Conservation (phyloP, 805 yeast species). For the Pichia rugopelliculosa region DNA sequence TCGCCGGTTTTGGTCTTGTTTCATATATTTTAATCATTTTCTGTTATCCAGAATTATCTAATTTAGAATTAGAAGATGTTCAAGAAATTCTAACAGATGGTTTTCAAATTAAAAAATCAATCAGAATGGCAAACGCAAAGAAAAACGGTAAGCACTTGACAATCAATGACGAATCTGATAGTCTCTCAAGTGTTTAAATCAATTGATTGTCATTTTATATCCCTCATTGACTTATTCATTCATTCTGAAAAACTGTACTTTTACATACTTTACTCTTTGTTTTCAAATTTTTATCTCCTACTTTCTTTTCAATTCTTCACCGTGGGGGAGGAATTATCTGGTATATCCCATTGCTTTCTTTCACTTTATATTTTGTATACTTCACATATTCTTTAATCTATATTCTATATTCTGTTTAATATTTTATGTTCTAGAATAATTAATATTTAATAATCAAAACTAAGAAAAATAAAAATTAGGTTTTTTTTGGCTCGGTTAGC, state of each 20-base stretch:
- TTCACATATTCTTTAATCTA: too few species aligned
- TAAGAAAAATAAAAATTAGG: too few species aligned
- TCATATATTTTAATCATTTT: slow-evolving; percentile 71
- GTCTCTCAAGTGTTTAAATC: slow-evolving; percentile 4
- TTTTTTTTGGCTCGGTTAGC: neutral
- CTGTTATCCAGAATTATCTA: slow-evolving; percentile 88
- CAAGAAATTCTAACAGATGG: slow-evolving; percentile 76
- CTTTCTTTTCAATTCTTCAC: too few species aligned
- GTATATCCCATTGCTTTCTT: too few species aligned
- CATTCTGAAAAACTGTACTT: too few species aligned
- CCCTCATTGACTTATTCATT: neutral
- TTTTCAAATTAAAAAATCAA: slow-evolving; percentile 69
- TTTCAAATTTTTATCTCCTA: too few species aligned
- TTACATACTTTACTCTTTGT: neutral
- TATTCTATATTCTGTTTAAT: too few species aligned
- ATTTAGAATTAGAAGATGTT: slow-evolving; percentile 86
- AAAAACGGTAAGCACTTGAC: slow-evolving; percentile 7
- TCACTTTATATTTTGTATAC: too few species aligned
- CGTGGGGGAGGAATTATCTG: too few species aligned
- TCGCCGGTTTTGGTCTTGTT: slow-evolving; percentile 71
- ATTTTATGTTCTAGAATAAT: too few species aligned
- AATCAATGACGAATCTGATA: slow-evolving; percentile 6
- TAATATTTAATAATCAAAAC: too few species aligned
- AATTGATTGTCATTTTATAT: neutral
- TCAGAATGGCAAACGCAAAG: slow-evolving; percentile 44